Conservation (phyloP, 2,329 filamentous ascomycete species). For the Aspergillus glaucus region DNA sequence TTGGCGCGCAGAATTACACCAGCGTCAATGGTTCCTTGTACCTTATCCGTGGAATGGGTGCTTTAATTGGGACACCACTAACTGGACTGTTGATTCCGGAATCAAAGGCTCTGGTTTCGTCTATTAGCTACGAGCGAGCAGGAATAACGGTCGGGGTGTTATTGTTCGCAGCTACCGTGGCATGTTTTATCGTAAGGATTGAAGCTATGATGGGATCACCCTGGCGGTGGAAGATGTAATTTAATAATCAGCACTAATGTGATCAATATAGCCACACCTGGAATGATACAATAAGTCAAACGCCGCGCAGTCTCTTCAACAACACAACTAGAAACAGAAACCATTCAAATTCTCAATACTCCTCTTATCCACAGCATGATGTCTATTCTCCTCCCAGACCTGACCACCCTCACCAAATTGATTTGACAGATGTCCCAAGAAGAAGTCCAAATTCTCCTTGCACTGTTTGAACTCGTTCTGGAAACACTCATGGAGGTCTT, state of each 20-base stretch:
- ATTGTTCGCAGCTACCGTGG: constrained; percentile 20
- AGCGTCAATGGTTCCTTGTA: constrained; percentile 35
- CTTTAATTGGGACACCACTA: constrained; percentile 34
- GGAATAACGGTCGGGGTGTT: constrained; percentile 20
- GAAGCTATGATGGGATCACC: constrained; percentile 16
- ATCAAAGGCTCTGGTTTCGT: constrained; percentile 12
- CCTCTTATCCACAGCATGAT: constrained; percentile 16
- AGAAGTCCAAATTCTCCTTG: constrained; percentile 28
- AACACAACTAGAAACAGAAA: constrained; percentile 9
- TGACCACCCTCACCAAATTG: constrained; percentile 26
- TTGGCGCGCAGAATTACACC: constrained; percentile 32
- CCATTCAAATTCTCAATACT: constrained; percentile 9
- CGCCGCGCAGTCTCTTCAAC: not conserved
- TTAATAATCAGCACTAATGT: not conserved
- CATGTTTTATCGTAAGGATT: constrained; percentile 22
- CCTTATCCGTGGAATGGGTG: constrained; percentile 32
- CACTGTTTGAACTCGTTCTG: constrained; percentile 22
- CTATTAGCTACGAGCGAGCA: constrained; percentile 18
- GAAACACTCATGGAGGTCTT: constrained; percentile 25
- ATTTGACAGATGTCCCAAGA: constrained; percentile 27
- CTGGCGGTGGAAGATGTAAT: constrained; percentile 19
- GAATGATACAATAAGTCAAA: not conserved
- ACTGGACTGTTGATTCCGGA: constrained; percentile 21
- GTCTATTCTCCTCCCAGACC: constrained; percentile 28
- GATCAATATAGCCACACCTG: not conserved